These are phyloP conservation scores for Parachlorella kessleri DNA, from an alignment of 139 green algal species.

Conservation along the genomic window DNA sequence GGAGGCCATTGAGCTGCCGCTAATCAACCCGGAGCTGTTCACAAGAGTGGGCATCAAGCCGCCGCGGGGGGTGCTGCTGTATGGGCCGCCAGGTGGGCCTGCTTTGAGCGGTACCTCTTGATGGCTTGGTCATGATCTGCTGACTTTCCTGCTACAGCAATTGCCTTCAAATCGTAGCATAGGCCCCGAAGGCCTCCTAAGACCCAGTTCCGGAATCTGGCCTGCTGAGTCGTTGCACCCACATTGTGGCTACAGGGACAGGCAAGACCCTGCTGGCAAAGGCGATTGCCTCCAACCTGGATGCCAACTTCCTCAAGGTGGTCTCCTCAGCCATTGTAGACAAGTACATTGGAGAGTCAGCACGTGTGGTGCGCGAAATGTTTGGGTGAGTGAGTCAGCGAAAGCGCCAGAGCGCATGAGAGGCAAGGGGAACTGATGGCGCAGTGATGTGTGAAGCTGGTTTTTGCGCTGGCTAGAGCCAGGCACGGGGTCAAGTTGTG, in stretches of 20 bases:
- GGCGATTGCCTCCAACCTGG: slow-evolving; percentile 95
- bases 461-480: too few relatives aligned
- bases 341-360: slow-evolving; percentile 99
- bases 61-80: slow-evolving; percentile 93
- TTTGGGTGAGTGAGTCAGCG: slow-evolving; percentile 92
- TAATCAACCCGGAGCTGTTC: slow-evolving; percentile 99
- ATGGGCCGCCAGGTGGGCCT: slow-evolving; percentile 74
- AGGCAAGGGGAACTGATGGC: too few relatives aligned
- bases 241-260: slow-evolving; percentile 27
- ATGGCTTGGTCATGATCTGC: not conserved
- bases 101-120: too few relatives aligned
- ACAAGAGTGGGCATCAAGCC: slow-evolving; percentile 97
- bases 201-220: too few relatives aligned
- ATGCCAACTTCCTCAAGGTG: slow-evolving; percentile 98
- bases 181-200: too few relatives aligned
- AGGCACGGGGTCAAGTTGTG: too few relatives aligned
- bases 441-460: too few relatives aligned
- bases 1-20: slow-evolving; percentile 97
- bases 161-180: too few relatives aligned
- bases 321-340: slow-evolving; percentile 97
- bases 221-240: not conserved
- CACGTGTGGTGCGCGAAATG: slow-evolving; percentile 98
- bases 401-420: too few relatives aligned
- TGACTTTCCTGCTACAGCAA: not conserved
- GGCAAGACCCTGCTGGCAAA: slow-evolving; percentile 97